These are phyloP conservation scores for Pelargonium nanum DNA, from an alignment of 345 rosid genomes.

Conservation along the genomic window DNA sequence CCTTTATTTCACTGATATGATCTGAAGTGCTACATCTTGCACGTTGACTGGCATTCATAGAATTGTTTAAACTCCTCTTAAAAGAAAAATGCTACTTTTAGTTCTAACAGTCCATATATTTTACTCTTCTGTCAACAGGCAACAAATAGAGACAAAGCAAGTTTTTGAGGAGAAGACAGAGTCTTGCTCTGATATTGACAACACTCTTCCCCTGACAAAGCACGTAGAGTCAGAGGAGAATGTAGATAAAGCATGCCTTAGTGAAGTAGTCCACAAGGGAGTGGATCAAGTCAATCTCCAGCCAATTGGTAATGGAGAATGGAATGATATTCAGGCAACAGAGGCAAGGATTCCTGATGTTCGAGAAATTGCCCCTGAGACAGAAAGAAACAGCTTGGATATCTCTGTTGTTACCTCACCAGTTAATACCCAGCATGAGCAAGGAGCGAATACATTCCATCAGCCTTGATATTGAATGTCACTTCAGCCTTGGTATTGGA, in stretches of 20 bases:
- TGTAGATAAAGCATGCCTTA: constrained; percentile 81
- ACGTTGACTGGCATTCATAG: too few relatives aligned
- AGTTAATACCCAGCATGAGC: constrained; percentile 33
- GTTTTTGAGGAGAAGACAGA: constrained; percentile 61
- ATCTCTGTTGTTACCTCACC: constrained; percentile 53
- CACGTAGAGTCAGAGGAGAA: constrained; percentile 68
- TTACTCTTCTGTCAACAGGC: constrained; percentile 32
- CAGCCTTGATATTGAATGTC: constrained; percentile 35
- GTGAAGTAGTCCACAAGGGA: constrained; percentile 51
- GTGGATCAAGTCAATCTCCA: constrained; percentile 44
- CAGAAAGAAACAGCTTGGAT: constrained; percentile 64
- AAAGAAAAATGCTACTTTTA: too few relatives aligned
- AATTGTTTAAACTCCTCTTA: too few relatives aligned
- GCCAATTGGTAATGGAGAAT: constrained; percentile 55
- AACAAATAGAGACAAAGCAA: constrained; percentile 71
- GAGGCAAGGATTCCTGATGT: constrained; percentile 72
- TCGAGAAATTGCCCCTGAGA: constrained; percentile 54
- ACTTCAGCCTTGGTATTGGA: not conserved
- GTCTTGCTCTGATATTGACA: constrained; percentile 33
- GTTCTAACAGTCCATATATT: not conserved
- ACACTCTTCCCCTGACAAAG: constrained; percentile 44
- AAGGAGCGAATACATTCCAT: constrained; percentile 32
- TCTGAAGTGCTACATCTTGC: too few relatives aligned
- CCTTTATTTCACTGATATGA: too few relatives aligned
- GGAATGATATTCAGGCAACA: constrained; percentile 91